These are phyloP conservation scores for Lasiosphaeria ovina DNA, from an alignment of 495 filamentous ascomycete genomes.

Conservation along the genomic window DNA sequence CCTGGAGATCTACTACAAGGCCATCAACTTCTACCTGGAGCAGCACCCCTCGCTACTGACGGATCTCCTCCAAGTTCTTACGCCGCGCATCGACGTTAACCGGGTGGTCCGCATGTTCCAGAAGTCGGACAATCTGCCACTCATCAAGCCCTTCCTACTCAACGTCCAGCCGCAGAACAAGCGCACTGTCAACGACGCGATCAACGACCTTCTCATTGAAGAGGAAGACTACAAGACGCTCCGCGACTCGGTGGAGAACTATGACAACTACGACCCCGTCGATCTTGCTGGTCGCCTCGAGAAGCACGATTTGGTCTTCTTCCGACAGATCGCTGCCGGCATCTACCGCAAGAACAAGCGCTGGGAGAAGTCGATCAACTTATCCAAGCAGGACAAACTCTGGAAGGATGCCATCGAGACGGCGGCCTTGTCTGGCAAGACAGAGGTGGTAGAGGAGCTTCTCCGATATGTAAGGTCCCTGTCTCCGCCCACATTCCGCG, in stretches of 20 bases:
- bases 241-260: conserved; percentile 95
- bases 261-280: conserved; percentile 97
- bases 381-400: conserved; percentile 98
- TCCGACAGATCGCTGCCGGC: conserved; percentile 95
- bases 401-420: conserved; percentile 99
- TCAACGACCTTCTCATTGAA: conserved; percentile 97
- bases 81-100: conserved; percentile 93
- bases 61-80: conserved; percentile 88
- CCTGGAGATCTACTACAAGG: conserved; percentile 97
- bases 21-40: conserved; percentile 96
- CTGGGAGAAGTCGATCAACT: conserved; percentile 98
- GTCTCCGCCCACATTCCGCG: conserved; percentile 4
- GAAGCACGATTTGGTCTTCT: conserved; percentile 97
- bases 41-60: conserved; percentile 94
- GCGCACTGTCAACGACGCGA: conserved; percentile 93
- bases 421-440: conserved; percentile 87
- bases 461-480: conserved; percentile 82
- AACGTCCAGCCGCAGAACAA: conserved; percentile 98
- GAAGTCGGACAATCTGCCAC: conserved; percentile 94
- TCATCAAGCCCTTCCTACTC: conserved; percentile 98
- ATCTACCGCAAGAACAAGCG: conserved; percentile 99
- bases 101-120: conserved; percentile 98
- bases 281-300: conserved; percentile 94
- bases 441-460: conserved; percentile 91
- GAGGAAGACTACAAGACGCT: conserved; percentile 99